Base-by-base conservation (phyloP, 495 filamentous ascomycete genomes). In the Trichoderma gamsii region DNA sequence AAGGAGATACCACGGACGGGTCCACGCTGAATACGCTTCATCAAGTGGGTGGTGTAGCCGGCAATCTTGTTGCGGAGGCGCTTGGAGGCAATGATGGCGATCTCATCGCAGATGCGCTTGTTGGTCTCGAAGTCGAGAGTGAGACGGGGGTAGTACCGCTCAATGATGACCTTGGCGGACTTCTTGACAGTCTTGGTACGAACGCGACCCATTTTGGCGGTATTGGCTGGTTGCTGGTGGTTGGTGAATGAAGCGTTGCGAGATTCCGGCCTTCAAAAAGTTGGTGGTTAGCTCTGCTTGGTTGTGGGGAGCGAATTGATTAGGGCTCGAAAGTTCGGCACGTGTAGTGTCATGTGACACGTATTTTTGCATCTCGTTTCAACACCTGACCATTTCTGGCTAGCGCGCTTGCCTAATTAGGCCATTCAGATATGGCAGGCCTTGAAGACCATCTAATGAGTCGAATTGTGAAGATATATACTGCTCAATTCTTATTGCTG, bases 101-200 rank as follows among this genome's bases (percentile, higher is more conserved):
- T 96, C 85, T 99, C 96, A 92, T 98, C 96, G 85, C 96, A 98
- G 75, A 97, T 93, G 72, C 94, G 85, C 90, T 99, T 98, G 90
- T 99, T 99, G 88, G 92, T 96, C 87, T 99, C 96, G 87, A 99
- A 99, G 84, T 98, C 96, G 80, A 98, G 92, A 68, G 93, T 97
- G 79, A 99, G 85, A 82, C 92, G 92, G 76, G 95, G 96, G 87
- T 99, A 97, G 87, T 97, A 97, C 73, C 91, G 90, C 89, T 98
- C 95, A 83, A 99, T 97, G 84, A 98, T 92, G 87, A 97, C 92
- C 90, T 98, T 98, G 83, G 96, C 93, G 82, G 93, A 98, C 86
- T 97, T 95, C 89, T 99, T 98, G 81, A 98, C 95, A 74, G 96
- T 99, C 92, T 94, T 97, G 74, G 92, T 97, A 75, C 92, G 88